A percentile compares a stretch with the other conserved stretches of the same genome.
Conservation (phyloP, 2,329 filamentous ascomycete genomes). For the Curvularia eragrostidis region DNA sequence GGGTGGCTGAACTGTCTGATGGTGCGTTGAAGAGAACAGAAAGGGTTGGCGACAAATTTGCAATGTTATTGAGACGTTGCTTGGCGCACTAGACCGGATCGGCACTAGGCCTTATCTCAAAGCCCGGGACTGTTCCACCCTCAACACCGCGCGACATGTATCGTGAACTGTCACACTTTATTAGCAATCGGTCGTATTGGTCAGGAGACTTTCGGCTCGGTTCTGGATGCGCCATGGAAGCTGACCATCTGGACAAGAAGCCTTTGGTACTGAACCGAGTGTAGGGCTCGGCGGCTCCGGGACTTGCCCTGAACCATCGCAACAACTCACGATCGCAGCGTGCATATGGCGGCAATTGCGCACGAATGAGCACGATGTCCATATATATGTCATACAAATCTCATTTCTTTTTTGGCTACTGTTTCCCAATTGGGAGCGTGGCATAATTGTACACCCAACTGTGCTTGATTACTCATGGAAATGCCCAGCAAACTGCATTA, state of each 20-base stretch:
- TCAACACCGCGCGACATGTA: neutral
- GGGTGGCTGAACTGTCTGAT: slow-evolving; percentile 51
- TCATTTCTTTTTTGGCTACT: neutral
- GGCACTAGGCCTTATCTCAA: neutral
- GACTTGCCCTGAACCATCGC: neutral
- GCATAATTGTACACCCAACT: neutral
- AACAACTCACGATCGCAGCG: neutral
- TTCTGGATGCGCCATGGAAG: neutral
- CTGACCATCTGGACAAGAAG: neutral
- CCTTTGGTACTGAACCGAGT: neutral
- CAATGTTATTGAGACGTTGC: slow-evolving; percentile 28
- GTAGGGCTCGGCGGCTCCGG: neutral
- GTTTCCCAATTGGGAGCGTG: neutral
- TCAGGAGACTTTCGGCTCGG: neutral
- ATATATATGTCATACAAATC: neutral
- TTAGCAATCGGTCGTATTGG: neutral
- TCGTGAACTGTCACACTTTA: neutral
- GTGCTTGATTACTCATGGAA: slow-evolving; percentile 17
- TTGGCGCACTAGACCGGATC: slow-evolving; percentile 17
- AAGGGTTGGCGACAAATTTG: slow-evolving; percentile 19
- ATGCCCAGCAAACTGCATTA: slow-evolving; percentile 13
- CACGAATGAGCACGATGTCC: neutral
- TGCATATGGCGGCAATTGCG: neutral
- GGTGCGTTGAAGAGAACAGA: slow-evolving; percentile 41
- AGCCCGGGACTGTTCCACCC: neutral